Percentiles rank a stretch among this genome's conserved stretches.
Conservation (phyloP, 2,329 filamentous ascomycete species). For the Apiospora arundinis region DNA sequence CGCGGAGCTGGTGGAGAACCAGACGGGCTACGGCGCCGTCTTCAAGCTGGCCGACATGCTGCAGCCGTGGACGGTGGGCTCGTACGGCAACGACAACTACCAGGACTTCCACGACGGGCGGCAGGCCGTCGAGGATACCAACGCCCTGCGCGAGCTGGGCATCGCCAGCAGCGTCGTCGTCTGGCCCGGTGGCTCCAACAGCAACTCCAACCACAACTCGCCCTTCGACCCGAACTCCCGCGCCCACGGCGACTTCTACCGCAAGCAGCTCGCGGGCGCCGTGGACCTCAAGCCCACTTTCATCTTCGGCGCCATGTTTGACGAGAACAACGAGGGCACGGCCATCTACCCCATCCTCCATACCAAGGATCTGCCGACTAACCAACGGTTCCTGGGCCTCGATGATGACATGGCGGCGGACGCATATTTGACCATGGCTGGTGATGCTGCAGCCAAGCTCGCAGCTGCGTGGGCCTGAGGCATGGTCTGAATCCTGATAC, state of each 20-base stretch:
- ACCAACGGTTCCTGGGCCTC: conserved; percentile 34
- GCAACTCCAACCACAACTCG: conserved; percentile 29
- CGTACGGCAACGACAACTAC: conserved; percentile 33
- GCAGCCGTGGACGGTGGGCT: conserved; percentile 37
- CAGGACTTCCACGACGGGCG: conserved; percentile 32
- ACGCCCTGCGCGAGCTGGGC: conserved; percentile 30
- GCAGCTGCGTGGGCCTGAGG: conserved; percentile 24
- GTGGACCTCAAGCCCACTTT: conserved; percentile 34
- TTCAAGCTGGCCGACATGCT: conserved; percentile 36
- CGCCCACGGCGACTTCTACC: conserved; percentile 36
- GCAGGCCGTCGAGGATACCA: conserved; percentile 33
- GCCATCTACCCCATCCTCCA: conserved; percentile 31
- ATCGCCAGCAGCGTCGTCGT: conserved; percentile 37
- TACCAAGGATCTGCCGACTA: conserved; percentile 32
- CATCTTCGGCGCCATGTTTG: conserved; percentile 37
- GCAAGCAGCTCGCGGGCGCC: conserved; percentile 35
- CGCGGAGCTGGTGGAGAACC: conserved; percentile 32
- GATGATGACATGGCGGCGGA: conserved; percentile 34
- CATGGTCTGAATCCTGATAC: background rate
- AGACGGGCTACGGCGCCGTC: conserved; percentile 33
- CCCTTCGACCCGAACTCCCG: conserved; percentile 34
- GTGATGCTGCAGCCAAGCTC: conserved; percentile 28
- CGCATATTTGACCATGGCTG: conserved; percentile 32
- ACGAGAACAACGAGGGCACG: conserved; percentile 36
- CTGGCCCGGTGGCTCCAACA: conserved; percentile 36